A percentile compares a stretch with the other conserved stretches of the same genome.
phyloP scores from a whole-genome alignment of 1,139 yeast species.

The Sugiyamaella neomexicana region DNA sequence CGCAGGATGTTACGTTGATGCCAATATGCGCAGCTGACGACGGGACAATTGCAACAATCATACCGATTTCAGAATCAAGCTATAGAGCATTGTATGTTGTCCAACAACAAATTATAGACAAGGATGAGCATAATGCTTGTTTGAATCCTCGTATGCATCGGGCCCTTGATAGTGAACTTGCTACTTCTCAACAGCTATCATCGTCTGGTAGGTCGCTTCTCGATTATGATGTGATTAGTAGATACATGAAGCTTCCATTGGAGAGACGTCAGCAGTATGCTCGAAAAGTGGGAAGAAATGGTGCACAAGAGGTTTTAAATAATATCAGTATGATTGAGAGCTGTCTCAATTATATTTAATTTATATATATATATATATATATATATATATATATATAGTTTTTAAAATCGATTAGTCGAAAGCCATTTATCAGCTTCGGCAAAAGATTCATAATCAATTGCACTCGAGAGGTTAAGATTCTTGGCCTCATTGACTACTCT shows the following conservation, averaged over 20 bases:
- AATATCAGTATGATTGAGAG: conserved; percentile 28
- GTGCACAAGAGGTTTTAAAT: conserved; percentile 34
- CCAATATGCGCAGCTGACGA: conserved; percentile 70
- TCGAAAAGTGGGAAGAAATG: conserved; percentile 39
- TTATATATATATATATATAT: neutral
- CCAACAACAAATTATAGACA: conserved; percentile 84
- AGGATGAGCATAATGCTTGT: conserved; percentile 71
- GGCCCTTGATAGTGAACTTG: conserved; percentile 22
- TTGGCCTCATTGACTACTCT: conserved; percentile 39
- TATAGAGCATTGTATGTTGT: conserved; percentile 81
- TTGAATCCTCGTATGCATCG: conserved; percentile 62
- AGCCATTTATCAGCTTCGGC: conserved; percentile 50
- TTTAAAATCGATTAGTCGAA: conserved; percentile 8
- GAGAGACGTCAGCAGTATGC: conserved; percentile 36
- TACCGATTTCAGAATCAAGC: conserved; percentile 70
- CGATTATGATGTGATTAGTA: conserved; percentile 32
- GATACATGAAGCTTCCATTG: conserved; percentile 30
- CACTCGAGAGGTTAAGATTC: conserved; percentile 40
- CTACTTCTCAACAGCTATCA: conserved; percentile 17
- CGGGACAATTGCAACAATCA: conserved; percentile 74
- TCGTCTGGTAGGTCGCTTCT: conserved; percentile 29
- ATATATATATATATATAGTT: neutral
- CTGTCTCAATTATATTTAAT: conserved; percentile 27
- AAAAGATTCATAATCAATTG: conserved; percentile 41
- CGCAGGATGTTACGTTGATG: conserved; percentile 30